These are phyloP conservation scores for Rhododendron ovatum DNA, from an alignment of 148 eudicot species.

Conservation along the genomic window DNA sequence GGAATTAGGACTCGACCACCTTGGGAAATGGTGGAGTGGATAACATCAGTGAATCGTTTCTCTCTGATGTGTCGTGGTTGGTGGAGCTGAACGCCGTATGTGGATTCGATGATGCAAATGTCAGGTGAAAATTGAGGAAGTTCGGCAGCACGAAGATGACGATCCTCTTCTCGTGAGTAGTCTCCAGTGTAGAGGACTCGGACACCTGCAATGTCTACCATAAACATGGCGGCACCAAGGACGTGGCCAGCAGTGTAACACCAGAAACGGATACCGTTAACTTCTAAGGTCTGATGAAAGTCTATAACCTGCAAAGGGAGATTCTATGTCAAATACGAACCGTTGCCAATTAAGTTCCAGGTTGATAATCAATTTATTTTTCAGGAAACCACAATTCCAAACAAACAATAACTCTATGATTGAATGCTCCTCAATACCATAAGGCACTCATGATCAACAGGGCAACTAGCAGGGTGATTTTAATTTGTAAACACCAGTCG, in stretches of 20 bases:
- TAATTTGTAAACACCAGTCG: neutral
- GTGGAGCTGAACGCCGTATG: slow-evolving; percentile 91
- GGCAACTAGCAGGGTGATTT: neutral
- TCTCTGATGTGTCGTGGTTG: slow-evolving; percentile 78
- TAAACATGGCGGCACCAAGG: slow-evolving; percentile 99
- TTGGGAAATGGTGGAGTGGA: slow-evolving; percentile 70
- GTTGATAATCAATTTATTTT: neutral
- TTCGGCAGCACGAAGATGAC: slow-evolving; percentile 96
- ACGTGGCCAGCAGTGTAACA: slow-evolving; percentile 98
- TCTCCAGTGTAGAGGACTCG: slow-evolving; percentile 93
- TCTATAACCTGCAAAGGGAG: slow-evolving; percentile 66
- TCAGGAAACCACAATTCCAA: neutral
- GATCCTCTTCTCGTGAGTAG: slow-evolving; percentile 95
- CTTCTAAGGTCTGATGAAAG: slow-evolving; percentile 93
- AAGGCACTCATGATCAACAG: neutral
- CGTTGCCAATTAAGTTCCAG: neutral
- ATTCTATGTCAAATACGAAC: slow-evolving; percentile 5
- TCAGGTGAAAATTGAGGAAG: slow-evolving; percentile 87
- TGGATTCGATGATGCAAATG: slow-evolving; percentile 87
- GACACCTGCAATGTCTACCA: slow-evolving; percentile 98
- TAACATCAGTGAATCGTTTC: slow-evolving; percentile 87
- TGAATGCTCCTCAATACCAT: neutral
- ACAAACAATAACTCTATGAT: neutral
- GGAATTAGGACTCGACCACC: slow-evolving; percentile 97
- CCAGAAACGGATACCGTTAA: slow-evolving; percentile 98